Base-by-base conservation (phyloP, 192 early-diverging fungal genomes). In the Fimicolochytrium jonesii region DNA sequence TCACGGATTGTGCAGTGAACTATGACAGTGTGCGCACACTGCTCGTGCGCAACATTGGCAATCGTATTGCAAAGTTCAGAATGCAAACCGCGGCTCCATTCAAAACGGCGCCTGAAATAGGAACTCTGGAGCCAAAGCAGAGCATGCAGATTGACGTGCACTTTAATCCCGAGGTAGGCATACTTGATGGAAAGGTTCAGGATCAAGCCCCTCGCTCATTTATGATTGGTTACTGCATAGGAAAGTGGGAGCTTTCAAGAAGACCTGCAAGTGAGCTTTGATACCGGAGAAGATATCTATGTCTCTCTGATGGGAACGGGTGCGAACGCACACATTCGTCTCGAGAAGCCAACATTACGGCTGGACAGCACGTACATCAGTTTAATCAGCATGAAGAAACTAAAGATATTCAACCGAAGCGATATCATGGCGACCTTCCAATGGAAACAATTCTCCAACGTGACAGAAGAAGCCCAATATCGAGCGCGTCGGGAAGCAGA, bases 1-100 rank as follows among this genome's bases (percentile, higher is more conserved):
- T 85, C 53, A 36, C 68, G 6, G 75, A 77, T 26, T 70, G 49
- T 1, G 76, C 79, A 9, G 81, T 85, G 25, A 59, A 69, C 18
- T 65, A 62, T 64, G 57, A 53, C 15, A 58, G 77, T 0, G 53
- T 60, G 6, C 62, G 68, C 37, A 82, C 72, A 1, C 18, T 85
- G 15, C 60, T 80, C 11, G 70, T 86, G 13, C 66, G 84, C 33
- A 86, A 86, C 68, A 78, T 85, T 59, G 84, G 84, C 18, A 74
- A 83, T 45, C 4, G 29, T 4, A 41, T 61, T 10, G 78, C 77
- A 10, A 72, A 79, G 37, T 86, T 85, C 65, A 51, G 47, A 3
- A 43, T 85, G 9, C 39, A 53, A 6, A 50, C 66, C 0, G 42
- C 25, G 0, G 10, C 39, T 32, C 83, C 83, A 2, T 85, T 86